Conservation (phyloP, 768 basidiomycete genomes). For the Pulveroboletus sp. region DNA sequence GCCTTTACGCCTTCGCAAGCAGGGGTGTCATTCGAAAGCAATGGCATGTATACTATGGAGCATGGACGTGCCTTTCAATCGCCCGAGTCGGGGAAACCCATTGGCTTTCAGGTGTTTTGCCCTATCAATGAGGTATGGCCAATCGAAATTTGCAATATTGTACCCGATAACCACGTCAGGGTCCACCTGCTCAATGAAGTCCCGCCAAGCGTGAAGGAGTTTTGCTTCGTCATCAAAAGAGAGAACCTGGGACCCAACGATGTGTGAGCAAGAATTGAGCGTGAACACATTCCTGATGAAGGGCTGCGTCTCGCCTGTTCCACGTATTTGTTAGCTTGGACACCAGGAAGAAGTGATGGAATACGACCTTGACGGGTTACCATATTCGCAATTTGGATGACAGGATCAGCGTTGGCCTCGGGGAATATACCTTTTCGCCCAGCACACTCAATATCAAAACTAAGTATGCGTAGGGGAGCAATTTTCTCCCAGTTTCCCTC, state of each 20-base stretch:
- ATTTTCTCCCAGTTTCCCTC: constrained; percentile 91
- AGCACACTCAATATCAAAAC: constrained; percentile 99
- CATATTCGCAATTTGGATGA: constrained; percentile 99
- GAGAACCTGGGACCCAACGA: constrained; percentile 96
- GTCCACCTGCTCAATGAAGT: constrained; percentile 86
- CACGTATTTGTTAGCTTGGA: constrained; percentile 3
- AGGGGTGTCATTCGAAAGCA: constrained; percentile 4
- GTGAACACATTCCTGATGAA: constrained; percentile 98
- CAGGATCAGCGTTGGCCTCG: constrained; percentile 83
- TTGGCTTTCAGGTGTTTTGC: constrained; percentile 72
- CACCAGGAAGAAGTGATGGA: neutral
- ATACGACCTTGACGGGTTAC: constrained; percentile 87
- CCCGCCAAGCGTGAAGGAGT: constrained; percentile 80
- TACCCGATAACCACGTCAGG: constrained; percentile 97
- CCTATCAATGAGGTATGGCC: constrained; percentile 92
- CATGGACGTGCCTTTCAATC: constrained; percentile 56
- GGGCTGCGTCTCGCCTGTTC: constrained; percentile 79
- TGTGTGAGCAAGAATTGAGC: constrained; percentile 88
- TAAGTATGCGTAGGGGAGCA: constrained; percentile 89
- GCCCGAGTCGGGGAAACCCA: constrained; percentile 71
- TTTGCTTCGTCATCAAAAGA: constrained; percentile 70
- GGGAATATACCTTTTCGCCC: constrained; percentile 97
- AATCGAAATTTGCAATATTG: constrained; percentile 91
- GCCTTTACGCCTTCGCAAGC: constrained; percentile 57
- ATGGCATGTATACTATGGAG: neutral